phyloP scores from a whole-genome alignment of 2,329 filamentous ascomycete species.

The Diatrype stigma region DNA sequence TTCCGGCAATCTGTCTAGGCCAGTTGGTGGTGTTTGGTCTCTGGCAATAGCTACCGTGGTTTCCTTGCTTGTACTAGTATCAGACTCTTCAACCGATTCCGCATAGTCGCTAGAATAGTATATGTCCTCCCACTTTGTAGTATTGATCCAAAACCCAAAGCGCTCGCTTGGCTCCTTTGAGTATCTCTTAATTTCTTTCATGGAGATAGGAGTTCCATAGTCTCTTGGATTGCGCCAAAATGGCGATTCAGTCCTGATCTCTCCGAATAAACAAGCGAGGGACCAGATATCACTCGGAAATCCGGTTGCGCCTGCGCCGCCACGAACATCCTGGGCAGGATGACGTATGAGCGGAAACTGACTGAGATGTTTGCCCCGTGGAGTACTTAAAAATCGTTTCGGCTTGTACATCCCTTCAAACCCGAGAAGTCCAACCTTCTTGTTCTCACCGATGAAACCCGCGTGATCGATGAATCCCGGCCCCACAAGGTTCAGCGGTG shows the following conservation, averaged over 20 bases:
- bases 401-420: background rate
- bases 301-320: background rate
- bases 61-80: too few relatives aligned
- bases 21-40: too few relatives aligned
- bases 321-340: background rate
- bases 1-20: too few relatives aligned
- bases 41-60: too few relatives aligned
- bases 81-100: too few relatives aligned
- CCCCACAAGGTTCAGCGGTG: background rate
- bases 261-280: background rate
- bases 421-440: background rate
- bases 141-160: too few relatives aligned
- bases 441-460: background rate
- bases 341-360: background rate
- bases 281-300: background rate
- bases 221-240: background rate
- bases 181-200: background rate
- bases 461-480: background rate
- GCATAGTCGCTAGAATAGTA: too few relatives aligned
- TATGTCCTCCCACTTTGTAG: background rate
- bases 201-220: background rate
- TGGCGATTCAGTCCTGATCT: background rate
- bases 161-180: too few relatives aligned
- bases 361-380: background rate
- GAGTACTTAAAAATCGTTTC: background rate